Conservation (phyloP, 441 rosid species). For the Adansonia grandidieri region DNA sequence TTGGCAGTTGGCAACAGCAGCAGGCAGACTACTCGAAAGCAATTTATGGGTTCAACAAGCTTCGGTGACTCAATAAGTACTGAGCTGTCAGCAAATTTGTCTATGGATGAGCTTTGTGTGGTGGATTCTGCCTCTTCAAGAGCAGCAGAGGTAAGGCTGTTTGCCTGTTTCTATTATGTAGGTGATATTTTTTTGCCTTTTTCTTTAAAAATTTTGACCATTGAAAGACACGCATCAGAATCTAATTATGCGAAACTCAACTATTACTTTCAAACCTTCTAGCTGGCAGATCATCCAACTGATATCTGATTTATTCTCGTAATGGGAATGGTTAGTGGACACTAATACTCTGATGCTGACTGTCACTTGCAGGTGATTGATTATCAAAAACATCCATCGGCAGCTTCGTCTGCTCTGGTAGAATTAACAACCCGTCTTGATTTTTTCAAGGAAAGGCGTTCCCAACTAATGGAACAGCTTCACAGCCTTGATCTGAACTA, state of each 20-base stretch:
- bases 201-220: background rate
- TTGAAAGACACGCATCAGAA: background rate
- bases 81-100: constrained; percentile 61
- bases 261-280: background rate
- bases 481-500: constrained; percentile 88
- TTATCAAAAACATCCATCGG: constrained; percentile 72
- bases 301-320: background rate
- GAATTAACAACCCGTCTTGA: constrained; percentile 92
- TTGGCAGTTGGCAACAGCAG: constrained; percentile 52
- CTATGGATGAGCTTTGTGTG: constrained; percentile 64
- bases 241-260: background rate
- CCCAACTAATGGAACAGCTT: constrained; percentile 95
- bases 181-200: background rate
- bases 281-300: background rate
- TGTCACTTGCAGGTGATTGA: constrained; percentile 57
- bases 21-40: constrained; percentile 70
- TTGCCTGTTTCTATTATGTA: background rate
- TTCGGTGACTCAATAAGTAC: constrained; percentile 71
- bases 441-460: constrained; percentile 95
- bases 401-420: constrained; percentile 83
- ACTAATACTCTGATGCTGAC: background rate
- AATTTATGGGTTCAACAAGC: constrained; percentile 61
- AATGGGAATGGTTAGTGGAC: background rate
- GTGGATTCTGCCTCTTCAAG: constrained; percentile 80
- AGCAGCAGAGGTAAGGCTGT: constrained; percentile 60